phyloP scores from a whole-genome alignment of 176 grass and related monocot genomes.

The Ampelocalamus luodianensis region DNA sequence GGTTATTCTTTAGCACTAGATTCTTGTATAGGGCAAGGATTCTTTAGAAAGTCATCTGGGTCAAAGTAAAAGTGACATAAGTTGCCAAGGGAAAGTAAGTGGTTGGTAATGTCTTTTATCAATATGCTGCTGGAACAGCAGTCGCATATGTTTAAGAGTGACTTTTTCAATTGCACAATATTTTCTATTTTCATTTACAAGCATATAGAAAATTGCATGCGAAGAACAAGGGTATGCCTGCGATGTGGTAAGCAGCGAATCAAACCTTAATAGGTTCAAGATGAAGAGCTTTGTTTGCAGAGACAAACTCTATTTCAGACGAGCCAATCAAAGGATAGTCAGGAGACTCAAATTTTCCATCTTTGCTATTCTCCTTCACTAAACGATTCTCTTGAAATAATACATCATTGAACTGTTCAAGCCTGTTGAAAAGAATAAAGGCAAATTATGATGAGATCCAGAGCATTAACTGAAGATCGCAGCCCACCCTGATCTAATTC shows the following conservation, averaged over 20 bases:
- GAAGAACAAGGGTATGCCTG: background rate
- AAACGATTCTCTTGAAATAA: constrained; percentile 82
- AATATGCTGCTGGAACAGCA: constrained; percentile 8
- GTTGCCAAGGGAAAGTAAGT: background rate
- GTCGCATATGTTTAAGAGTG: background rate
- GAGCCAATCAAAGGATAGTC: constrained; percentile 66
- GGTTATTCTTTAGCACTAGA: too few relatives aligned
- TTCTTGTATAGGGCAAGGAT: too few relatives aligned
- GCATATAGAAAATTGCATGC: constrained; percentile 27
- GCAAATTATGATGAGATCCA: constrained; percentile 37
- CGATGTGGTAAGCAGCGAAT: constrained; percentile 12
- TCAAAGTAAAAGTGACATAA: constrained; percentile 15
- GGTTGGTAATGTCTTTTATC: constrained; percentile 1
- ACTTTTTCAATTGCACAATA: background rate
- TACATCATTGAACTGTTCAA: constrained; percentile 95
- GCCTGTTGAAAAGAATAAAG: constrained; percentile 51
- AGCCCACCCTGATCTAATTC: background rate
- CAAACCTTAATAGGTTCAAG: constrained; percentile 77
- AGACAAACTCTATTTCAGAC: constrained; percentile 56
- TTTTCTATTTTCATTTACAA: constrained; percentile 22
- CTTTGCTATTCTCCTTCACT: constrained; percentile 44
- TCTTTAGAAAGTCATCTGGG: background rate
- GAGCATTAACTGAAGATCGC: constrained; percentile 31
- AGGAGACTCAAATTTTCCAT: constrained; percentile 51
- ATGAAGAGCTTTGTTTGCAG: constrained; percentile 67